Evolutionary conservation across 78 protist species (phyloP), one percentile per base, ranked within the genome.

Genomic region (Cavenderia fasciculata): DNA sequence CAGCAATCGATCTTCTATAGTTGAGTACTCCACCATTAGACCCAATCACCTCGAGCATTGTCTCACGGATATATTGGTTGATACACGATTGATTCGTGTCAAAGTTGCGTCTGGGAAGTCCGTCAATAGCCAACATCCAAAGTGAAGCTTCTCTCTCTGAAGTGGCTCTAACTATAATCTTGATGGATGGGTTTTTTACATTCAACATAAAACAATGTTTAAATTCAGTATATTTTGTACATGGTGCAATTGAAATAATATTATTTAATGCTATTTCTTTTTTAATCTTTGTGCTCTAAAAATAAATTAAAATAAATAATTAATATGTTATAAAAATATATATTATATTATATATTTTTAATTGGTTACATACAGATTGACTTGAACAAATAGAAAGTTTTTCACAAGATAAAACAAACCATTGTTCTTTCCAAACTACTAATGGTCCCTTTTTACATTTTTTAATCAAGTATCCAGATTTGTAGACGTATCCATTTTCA

Each of bases 101-200:
- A 23, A 82, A 82, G 49, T 82, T 82, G 36, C 34, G 65, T 49
- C 90, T 19, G 21, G 90, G 90, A n/a, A 82, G 56, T 12, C 90
- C 90, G 29, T 82, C 90, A 10, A 82, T 59, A 38, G 90, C 90
- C 78, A 82, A 43, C 90, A 82, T 82, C 90, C 90, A 82, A 7
- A 68, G 10, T 6, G 90, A 76, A 2, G 78, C 65, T 0, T 68
- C 90, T 34, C 43, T 68, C 6, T 82, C 90, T 56, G 38, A 56
- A 4, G 46, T 0, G 0, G 77, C 76, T 12, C 90, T 51, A 21
- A 82, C 56, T 8, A 82, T 33, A 14, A 56, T n/a, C 14, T 74
- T 52, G 14, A 59, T 40, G 34, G 27, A 52, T 52, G 78, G 36
- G 6, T 31, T 71, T 16, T 49, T 71, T 40, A 68, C 10, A 36